Base-by-base conservation (phyloP, 805 yeast species). In the Diddensiella caesifluorescens region DNA sequence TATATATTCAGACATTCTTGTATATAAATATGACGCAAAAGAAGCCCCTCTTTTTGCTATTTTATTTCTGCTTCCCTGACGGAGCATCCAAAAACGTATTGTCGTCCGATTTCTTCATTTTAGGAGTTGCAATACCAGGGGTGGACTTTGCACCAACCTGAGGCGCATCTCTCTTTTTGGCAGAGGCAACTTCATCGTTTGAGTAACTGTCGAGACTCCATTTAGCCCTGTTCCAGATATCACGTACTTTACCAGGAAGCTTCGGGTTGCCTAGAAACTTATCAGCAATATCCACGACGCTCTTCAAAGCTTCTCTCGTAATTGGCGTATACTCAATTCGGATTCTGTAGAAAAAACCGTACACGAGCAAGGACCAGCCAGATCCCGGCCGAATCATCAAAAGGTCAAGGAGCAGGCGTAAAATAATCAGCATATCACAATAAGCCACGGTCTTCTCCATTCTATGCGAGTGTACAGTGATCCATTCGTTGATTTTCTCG, bases 251-350 rank as follows among this genome's bases (percentile, higher is more conserved):
- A 3, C 71, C 72, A 4, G 84, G 81, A 4, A 75, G 68, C 10
- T 67, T 54, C 27, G 79, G 69, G 30, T 63, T 62, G 37, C 72
- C 68, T 29, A 78, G 62, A 10, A 76, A 41, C 10, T 77, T 74
- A 54, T 81, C 82, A 26, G 73, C 49, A 43, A 74, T 62, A 27
- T 76, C 75, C 56, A 80, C 88, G 61, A 80, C 64, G 39, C 73
- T 68, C 62, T 78, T 74, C 55, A 85, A 65, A 19, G 79, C 75
- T 44, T 74, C 70, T 63, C 81, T 75, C 37, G 87, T 79, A 59
- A 77, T 73, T 15, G 77, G 70, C 5, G 87, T 76, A 56, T 76
- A 79, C 57, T 84, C 90, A 53, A 71, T 79, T 60, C 94, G 76
- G 42, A 83, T 59, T 61, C 85, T 80, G 62, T 83, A 70, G 65